These are phyloP conservation scores for Tremella yokohamensis DNA, from an alignment of 768 basidiomycete species.

Conservation along the genomic window DNA sequence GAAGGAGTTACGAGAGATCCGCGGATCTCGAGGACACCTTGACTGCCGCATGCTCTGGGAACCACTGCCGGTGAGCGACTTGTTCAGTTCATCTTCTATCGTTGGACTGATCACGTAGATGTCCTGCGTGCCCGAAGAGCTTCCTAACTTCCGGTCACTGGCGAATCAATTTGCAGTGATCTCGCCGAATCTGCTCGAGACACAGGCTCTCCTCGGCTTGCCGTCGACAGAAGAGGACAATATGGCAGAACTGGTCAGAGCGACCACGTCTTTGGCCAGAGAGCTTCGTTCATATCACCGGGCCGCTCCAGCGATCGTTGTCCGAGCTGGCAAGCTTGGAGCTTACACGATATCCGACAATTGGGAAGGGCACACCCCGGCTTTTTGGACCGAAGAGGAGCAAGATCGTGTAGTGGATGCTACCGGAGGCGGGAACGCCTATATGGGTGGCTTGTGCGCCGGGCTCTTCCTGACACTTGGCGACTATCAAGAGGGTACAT, in stretches of 20 bases:
- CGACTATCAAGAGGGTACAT: constrained; percentile 29
- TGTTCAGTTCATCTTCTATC: background rate
- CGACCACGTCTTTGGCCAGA: constrained; percentile 1
- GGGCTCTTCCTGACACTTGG: constrained; percentile 30
- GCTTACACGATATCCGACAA: constrained; percentile 27
- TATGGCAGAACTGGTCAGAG: constrained; percentile 10
- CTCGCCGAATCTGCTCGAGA: constrained; percentile 42
- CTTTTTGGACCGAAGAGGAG: constrained; percentile 27
- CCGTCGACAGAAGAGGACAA: background rate
- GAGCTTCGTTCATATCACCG: constrained; percentile 6
- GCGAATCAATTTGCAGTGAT: constrained; percentile 26
- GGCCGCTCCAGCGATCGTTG: constrained; percentile 18
- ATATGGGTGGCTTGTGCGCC: constrained; percentile 38
- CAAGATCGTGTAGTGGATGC: constrained; percentile 34
- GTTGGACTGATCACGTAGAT: background rate
- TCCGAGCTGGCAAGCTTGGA: constrained; percentile 36
- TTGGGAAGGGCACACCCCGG: constrained; percentile 40
- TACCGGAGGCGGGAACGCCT: constrained; percentile 45
- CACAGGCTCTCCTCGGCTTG: constrained; percentile 27
- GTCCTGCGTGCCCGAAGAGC: constrained; percentile 6
- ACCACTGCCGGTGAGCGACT: constrained; percentile 36
- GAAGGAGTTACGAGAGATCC: constrained; percentile 20
- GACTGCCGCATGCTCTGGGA: constrained; percentile 38
- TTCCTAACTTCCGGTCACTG: constrained; percentile 16
- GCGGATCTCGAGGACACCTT: constrained; percentile 24